A percentile compares a stretch with the other conserved stretches of the same genome.
Evolutionary conservation across 2,329 filamentous ascomycete genomes (phyloP).

Genomic region (Pseudocercospora musae): DNA sequence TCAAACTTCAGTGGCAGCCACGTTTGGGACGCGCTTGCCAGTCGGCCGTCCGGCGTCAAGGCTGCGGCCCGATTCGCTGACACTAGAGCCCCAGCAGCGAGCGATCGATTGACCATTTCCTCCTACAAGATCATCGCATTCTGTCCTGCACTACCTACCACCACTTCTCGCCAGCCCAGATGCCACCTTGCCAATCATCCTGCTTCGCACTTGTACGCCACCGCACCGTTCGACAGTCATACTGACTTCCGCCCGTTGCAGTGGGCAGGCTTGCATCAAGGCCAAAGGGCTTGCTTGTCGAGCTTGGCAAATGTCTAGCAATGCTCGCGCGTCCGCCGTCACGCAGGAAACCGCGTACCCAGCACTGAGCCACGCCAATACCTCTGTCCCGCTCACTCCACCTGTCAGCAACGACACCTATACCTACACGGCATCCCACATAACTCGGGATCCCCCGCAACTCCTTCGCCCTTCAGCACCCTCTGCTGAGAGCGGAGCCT

Average conservation of each 20-base stretch:
- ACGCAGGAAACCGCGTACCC: conserved; percentile 21
- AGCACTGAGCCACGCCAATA: conserved; percentile 18
- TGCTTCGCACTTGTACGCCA: not conserved
- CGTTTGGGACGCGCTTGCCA: not conserved
- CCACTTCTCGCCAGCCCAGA: too few relatives aligned
- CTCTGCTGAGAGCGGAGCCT: conserved; percentile 34
- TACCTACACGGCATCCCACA: conserved; percentile 3
- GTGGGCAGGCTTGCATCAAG: conserved; percentile 17
- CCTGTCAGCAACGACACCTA: conserved; percentile 24
- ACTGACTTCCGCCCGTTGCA: conserved; percentile 16
- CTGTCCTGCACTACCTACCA: too few relatives aligned
- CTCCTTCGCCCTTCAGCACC: conserved; percentile 10
- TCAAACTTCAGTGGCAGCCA: not conserved
- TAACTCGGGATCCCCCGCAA: conserved; percentile 13
- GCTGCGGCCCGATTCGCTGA: not conserved
- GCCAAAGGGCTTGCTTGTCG: conserved; percentile 14
- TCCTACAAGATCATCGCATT: too few relatives aligned
- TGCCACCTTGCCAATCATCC: conserved; percentile 1
- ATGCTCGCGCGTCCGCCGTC: conserved; percentile 17
- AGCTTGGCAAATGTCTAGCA: conserved; percentile 23
- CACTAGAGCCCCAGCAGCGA: not conserved
- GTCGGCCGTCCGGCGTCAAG: too few relatives aligned
- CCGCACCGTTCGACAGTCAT: conserved; percentile 7
- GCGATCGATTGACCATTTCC: too few relatives aligned
- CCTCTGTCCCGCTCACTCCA: conserved; percentile 27